phyloP scores from a whole-genome alignment of 148 eudicot species.

The Vaccinium corymbosum region DNA sequence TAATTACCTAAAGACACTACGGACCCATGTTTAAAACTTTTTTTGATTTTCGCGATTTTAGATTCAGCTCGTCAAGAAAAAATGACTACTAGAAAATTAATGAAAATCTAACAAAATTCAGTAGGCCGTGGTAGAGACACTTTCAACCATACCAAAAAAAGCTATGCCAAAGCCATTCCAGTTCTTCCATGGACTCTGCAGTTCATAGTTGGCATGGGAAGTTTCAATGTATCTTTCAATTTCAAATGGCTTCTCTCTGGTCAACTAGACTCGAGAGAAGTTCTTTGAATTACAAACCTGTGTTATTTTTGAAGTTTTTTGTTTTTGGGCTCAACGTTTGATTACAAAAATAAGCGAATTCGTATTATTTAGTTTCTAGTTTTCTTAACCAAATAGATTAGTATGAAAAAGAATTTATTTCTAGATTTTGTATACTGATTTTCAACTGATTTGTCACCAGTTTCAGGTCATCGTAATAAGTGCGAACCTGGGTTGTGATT shows the following conservation, averaged over 20 bases:
- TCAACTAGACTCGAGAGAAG: background rate
- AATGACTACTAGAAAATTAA: no score
- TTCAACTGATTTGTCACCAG: constrained; percentile 18
- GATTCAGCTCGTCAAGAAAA: background rate
- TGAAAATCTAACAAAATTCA: background rate
- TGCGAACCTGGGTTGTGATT: constrained; percentile 42
- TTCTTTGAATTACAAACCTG: background rate
- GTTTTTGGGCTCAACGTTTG: no score
- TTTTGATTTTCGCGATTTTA: no score
- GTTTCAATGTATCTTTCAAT: background rate
- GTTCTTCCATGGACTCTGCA: background rate
- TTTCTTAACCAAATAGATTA: background rate
- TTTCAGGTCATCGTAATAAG: constrained; percentile 54
- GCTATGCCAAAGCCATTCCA: background rate
- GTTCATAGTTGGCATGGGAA: background rate
- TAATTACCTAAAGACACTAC: no score
- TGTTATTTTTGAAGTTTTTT: no score
- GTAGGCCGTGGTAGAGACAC: background rate
- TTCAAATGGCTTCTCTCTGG: background rate
- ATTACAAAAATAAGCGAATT: no score
- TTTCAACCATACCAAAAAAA: no score
- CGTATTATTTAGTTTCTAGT: no score
- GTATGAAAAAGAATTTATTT: background rate
- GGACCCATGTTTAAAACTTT: background rate
- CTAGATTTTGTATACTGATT: background rate